Evolutionary conservation across 768 basidiomycete genomes (phyloP), one percentile per base, ranked within the genome.

Genomic region (Mycena belliarum): DNA sequence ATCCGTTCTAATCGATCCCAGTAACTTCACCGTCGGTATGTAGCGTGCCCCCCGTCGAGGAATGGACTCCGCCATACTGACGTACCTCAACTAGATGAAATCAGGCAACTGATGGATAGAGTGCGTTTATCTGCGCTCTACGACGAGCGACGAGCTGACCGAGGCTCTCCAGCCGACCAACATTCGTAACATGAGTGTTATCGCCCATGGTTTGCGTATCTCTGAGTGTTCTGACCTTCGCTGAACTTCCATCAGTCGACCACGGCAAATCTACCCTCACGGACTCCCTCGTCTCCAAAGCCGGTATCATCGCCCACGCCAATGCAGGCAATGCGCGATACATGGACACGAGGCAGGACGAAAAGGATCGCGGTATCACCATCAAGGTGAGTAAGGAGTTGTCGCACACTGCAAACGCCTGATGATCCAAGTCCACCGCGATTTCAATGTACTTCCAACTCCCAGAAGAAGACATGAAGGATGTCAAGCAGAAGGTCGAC

Each of bases 251-350:
- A 59, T 8, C 69, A 93, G 97, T 99, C 85, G 97, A 99, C 77
- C 97, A 99, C 82, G 97, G 97, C 80, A 99, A 99, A 79, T 99
- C 97, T 56, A 99, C 97, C 70, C 88, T 99, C 67, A 98, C 97
- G 67, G 97, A 99, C 77, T 98, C 97, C 43, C 83, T 99, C 49
- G 95, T 99, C 72, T 95, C 96, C 65, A 98, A 98, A 82, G 97
- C 97, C 65, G 97, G 97, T 85, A 99, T 99, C 75, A 98, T 99
- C 67, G 96, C 97, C 62, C 77, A 82, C 47, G 80, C 92, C 70
- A 95, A 96, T 73, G 93, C 97, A 60, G 97, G 97, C 72, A 94
- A 97, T 60, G 82, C 91, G 83, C 93, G 96, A 63, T 98, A 95
- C 75, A 98, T 93, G 60, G 95, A 98, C 76, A 98, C 97, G 61